A percentile compares a stretch with the other conserved stretches of the same genome.
phyloP scores from a whole-genome alignment of 2,329 filamentous ascomycete genomes.

The Talaromyces sp. region DNA sequence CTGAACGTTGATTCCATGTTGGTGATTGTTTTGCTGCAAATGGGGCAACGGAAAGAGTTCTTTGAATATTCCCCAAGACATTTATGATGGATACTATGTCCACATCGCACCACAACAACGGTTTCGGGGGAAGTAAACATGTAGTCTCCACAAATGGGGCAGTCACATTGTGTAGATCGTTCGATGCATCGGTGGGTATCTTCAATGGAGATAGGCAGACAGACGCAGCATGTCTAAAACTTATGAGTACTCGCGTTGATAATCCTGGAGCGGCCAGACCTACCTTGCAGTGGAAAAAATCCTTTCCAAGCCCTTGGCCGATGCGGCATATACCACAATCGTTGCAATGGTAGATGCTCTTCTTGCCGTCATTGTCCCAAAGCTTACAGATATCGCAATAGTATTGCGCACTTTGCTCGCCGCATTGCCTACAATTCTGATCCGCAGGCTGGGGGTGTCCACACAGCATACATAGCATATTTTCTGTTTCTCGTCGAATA shows the following conservation, averaged over 20 bases:
- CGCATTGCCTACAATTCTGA: constrained; percentile 77
- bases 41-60: constrained; percentile 91
- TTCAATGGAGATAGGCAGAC: constrained; percentile 85
- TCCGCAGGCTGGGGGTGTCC: constrained; percentile 79
- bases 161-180: constrained; percentile 90
- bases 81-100: constrained; percentile 89
- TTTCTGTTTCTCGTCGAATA: constrained; percentile 78
- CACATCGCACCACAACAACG: constrained; percentile 93
- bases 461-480: constrained; percentile 98
- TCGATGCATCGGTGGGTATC: constrained; percentile 92
- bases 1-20: constrained; percentile 98
- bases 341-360: constrained; percentile 92
- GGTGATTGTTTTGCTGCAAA: constrained; percentile 93
- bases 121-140: constrained; percentile 89
- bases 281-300: constrained; percentile 98
- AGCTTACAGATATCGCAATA: constrained; percentile 95
- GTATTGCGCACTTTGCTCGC: constrained; percentile 78
- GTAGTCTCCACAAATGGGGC: constrained; percentile 94
- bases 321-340: constrained; percentile 95
- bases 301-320: constrained; percentile 88
- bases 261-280: constrained; percentile 20
- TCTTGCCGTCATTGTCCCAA: constrained; percentile 91
- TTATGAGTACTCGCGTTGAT: not conserved
- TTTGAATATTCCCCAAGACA: constrained; percentile 89
- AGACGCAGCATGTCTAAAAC: constrained; percentile 80